Evolutionary conservation across 768 basidiomycete species (phyloP).

Genomic region (Calocybe gangraenosa): DNA sequence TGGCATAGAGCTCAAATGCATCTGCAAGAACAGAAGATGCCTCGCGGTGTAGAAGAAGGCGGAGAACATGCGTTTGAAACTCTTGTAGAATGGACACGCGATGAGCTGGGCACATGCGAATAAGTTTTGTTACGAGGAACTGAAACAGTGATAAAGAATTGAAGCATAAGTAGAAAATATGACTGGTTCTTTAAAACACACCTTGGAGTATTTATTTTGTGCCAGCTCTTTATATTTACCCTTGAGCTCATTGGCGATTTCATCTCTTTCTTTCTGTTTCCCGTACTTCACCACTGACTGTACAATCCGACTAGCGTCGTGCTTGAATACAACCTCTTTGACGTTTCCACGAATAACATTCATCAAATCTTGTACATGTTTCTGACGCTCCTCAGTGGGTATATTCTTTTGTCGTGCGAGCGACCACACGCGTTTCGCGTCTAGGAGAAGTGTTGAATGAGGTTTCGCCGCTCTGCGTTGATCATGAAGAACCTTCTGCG

Average conservation of each 20-base stretch:
- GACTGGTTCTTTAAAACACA: no score
- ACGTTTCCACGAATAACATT: conserved; percentile 74
- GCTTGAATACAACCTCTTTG: conserved; percentile 84
- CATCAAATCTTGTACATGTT: conserved; percentile 73
- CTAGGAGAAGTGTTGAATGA: conserved; percentile 60
- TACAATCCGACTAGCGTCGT: conserved; percentile 85
- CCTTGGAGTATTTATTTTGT: conserved; percentile 90
- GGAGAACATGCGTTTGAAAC: conserved; percentile 72
- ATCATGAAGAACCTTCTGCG: conserved; percentile 59
- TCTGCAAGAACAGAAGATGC: conserved; percentile 83
- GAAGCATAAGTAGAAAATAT: no score
- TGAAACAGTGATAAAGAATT: conserved; percentile 21
- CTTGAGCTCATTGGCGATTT: conserved; percentile 80
- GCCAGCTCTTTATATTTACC: conserved; percentile 75
- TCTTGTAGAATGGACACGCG: conserved; percentile 74
- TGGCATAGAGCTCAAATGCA: conserved; percentile 83
- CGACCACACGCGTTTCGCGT: conserved; percentile 78
- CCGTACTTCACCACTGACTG: conserved; percentile 84
- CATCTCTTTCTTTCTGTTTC: conserved; percentile 66
- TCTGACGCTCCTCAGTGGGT: conserved; percentile 63
- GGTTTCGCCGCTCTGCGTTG: conserved; percentile 78
- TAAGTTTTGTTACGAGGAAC: conserved; percentile 81
- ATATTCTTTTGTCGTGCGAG: conserved; percentile 71
- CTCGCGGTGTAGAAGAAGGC: conserved; percentile 79
- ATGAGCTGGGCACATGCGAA: conserved; percentile 69